Conservation (phyloP, 768 basidiomycete species). For the Ramaria sp. region DNA sequence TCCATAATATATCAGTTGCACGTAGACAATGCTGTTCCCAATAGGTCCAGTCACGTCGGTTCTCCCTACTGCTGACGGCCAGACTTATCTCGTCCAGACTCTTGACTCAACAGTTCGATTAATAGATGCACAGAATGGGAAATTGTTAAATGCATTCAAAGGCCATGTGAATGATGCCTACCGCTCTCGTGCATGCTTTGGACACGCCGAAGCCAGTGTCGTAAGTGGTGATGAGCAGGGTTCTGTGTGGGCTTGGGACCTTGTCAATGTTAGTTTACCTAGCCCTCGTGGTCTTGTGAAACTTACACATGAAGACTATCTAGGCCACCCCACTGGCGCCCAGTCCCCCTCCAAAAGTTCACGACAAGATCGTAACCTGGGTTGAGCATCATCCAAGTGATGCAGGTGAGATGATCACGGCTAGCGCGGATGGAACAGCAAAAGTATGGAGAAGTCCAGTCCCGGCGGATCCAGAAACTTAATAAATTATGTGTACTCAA, state of each 20-base stretch:
- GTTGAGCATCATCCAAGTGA: constrained; percentile 82
- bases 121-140: constrained; percentile 76
- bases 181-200: constrained; percentile 73
- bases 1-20: background rate
- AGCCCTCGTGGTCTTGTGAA: background rate
- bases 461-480: background rate
- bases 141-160: constrained; percentile 73
- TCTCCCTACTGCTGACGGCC: constrained; percentile 65
- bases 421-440: constrained; percentile 83
- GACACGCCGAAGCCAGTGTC: constrained; percentile 71
- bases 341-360: constrained; percentile 67
- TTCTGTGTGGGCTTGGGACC: constrained; percentile 83
- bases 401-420: constrained; percentile 74
- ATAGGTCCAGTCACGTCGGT: constrained; percentile 83
- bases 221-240: constrained; percentile 89
- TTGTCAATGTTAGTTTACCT: constrained; percentile 62
- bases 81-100: constrained; percentile 72
- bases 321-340: constrained; percentile 65
- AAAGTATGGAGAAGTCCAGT: constrained; percentile 58
- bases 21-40: background rate
- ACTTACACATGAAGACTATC: background rate
- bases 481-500: background rate
- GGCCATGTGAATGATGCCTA: constrained; percentile 71
- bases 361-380: constrained; percentile 84
- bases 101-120: constrained; percentile 80